phyloP scores from a whole-genome alignment of 2,329 filamentous ascomycete genomes.

The Thielaviopsis populi region DNA sequence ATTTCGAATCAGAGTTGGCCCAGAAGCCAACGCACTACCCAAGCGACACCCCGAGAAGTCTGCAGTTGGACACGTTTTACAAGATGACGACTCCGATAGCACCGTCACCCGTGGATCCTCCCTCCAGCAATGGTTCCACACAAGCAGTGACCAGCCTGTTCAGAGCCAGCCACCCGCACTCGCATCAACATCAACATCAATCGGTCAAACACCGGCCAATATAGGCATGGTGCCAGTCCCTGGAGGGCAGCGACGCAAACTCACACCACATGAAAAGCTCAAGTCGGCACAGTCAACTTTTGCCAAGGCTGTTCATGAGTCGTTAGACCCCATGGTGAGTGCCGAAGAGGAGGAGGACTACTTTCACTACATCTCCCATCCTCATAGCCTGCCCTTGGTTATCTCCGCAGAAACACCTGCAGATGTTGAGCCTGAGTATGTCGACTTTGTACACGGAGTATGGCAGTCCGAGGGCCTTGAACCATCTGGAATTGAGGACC shows the following conservation, averaged over 20 bases:
- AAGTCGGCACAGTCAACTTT: conserved; percentile 80
- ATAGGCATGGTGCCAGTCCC: conserved; percentile 17
- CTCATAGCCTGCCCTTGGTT: conserved; percentile 74
- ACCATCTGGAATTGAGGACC: conserved; percentile 21
- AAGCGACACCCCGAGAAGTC: conserved; percentile 39
- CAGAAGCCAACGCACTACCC: conserved; percentile 27
- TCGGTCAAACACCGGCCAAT: conserved; percentile 27
- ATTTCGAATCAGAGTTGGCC: conserved; percentile 61
- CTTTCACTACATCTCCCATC: conserved; percentile 73
- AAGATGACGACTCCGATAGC: conserved; percentile 29
- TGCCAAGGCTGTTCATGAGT: conserved; percentile 69
- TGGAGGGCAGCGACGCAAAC: not conserved
- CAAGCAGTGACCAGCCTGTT: not conserved
- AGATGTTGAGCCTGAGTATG: conserved; percentile 51
- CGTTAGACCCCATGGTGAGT: conserved; percentile 70
- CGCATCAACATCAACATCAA: not conserved
- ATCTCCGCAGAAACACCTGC: conserved; percentile 51
- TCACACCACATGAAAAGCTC: conserved; percentile 44
- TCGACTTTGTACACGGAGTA: conserved; percentile 63
- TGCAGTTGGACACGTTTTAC: conserved; percentile 48
- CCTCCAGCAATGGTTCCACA: conserved; percentile 43
- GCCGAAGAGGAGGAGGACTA: conserved; percentile 72
- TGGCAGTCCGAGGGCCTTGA: conserved; percentile 47
- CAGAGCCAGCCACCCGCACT: not conserved
- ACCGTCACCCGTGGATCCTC: conserved; percentile 33